Evolutionary conservation across 1,284 basidiomycete genomes (phyloP).

Genomic region (Ganoderma lingzhi): DNA sequence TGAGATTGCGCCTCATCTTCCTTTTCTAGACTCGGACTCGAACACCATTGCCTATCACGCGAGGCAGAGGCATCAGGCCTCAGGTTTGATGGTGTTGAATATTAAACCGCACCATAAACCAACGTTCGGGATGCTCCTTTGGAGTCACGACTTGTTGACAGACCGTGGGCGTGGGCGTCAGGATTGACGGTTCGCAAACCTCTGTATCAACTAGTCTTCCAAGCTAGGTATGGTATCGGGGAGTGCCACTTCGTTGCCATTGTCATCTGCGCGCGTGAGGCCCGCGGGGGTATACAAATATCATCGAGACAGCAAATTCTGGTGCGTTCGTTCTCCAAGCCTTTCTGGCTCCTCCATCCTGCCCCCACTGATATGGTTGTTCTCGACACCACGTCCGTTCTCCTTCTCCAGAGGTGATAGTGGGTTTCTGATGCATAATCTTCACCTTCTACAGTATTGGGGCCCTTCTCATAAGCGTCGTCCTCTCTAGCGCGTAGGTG

Average conservation of each 20-base stretch:
- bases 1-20: background rate
- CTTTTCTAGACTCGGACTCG: background rate
- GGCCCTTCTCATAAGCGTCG: constrained; percentile 56
- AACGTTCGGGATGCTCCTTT: background rate
- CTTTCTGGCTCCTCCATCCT: background rate
- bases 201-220: background rate
- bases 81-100: constrained; percentile 5
- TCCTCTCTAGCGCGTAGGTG: constrained; percentile 54
- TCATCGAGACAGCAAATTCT: background rate
- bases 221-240: background rate
- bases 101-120: background rate
- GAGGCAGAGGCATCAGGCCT: background rate
- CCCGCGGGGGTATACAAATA: background rate
- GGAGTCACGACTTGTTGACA: background rate
- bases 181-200: background rate
- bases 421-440: background rate
- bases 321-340: background rate
- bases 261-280: background rate
- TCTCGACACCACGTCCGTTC: constrained; percentile 30
- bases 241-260: background rate
- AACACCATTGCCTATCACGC: background rate
- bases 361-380: constrained; percentile 17
- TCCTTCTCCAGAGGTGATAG: background rate
- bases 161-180: background rate
- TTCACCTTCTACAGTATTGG: constrained; percentile 46